Evolutionary conservation across 305 asterid genomes (phyloP), one percentile per base, ranked within the genome.

Genomic region (Galium porrigens): DNA sequence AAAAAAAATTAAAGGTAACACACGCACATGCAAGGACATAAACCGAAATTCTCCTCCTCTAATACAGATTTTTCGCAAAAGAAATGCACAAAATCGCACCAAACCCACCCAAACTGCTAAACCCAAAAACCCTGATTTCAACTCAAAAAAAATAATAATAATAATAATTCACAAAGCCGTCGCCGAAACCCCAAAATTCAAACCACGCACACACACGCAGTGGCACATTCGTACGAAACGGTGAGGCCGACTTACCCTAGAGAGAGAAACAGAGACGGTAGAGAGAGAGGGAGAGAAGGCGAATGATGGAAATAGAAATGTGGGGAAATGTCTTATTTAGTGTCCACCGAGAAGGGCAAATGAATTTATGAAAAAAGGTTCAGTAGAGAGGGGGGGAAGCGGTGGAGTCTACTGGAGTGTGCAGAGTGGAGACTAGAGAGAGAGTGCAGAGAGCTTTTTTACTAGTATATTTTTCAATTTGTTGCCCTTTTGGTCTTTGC

Each of bases 11-110:
- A 5, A 70, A 48, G 59, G 32, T 60, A 61, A 44, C 30, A 27
- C 30, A 27, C 53, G 58, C 57, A 63, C 79, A 66, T 70, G 79
- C 79, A 70, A 58, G 67, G 25, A 32, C 58, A 53, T 54, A 41
- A 10, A 41, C 48, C 15, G 4, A 48, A 48, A 48, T 14, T 48
- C 53, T 48, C 7, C 6, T 48, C 22, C 1, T 48, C 53, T 0
- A 48, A 0, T 15, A 0, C 53, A 48, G 22, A 48, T 48, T 48
- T 48, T 22, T n/a, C 53, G 53, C 20, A 48, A n/a, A n/a, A 48
- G 1, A 48, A n/a, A 48, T n/a, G 22, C 17, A 48, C n/a, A 48
- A 54, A 66, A 63, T 2, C 42, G 44, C 69, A 60, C 14, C 66
- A 2, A 30, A 70, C 67, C 30, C 69, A 60, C 14, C 66, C 5